phyloP scores from a whole-genome alignment of 805 yeast genomes.

The Suhomyces sp. region DNA sequence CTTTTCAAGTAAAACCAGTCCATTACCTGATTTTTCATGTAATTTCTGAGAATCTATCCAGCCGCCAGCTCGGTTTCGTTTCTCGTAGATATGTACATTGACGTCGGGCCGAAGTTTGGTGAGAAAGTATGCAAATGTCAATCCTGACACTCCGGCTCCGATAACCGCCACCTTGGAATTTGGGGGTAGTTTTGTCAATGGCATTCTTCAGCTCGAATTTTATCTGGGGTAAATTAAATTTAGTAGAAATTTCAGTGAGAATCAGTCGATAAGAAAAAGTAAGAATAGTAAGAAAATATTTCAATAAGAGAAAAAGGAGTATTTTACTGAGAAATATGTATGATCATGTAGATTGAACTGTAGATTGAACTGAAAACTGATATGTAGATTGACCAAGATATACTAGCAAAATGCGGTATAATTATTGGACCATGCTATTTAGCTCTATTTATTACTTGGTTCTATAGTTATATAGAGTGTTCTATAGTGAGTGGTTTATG shows the following conservation, averaged over 20 bases:
- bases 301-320: neutral
- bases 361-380: no score
- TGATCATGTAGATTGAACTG: no score
- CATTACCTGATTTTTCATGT: conserved; percentile 20
- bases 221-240: neutral
- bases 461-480: neutral
- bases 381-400: no score
- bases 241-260: no score
- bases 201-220: conserved; percentile 12
- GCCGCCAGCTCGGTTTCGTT: conserved; percentile 63
- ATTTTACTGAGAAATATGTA: no score
- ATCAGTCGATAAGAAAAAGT: neutral
- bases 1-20: conserved; percentile 55
- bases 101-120: conserved; percentile 75
- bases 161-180: conserved; percentile 61
- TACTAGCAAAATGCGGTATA: no score
- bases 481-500: no score
- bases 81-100: conserved; percentile 60
- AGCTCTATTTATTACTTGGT: neutral
- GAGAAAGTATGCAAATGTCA: conserved; percentile 68
- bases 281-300: neutral
- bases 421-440: neutral
- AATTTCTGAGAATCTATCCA: conserved; percentile 59
- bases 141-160: conserved; percentile 89
- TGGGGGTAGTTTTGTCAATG: conserved; percentile 16